These are phyloP conservation scores for Meyerozyma sp. DNA, from an alignment of 1,139 yeast genomes.

Conservation along the genomic window DNA sequence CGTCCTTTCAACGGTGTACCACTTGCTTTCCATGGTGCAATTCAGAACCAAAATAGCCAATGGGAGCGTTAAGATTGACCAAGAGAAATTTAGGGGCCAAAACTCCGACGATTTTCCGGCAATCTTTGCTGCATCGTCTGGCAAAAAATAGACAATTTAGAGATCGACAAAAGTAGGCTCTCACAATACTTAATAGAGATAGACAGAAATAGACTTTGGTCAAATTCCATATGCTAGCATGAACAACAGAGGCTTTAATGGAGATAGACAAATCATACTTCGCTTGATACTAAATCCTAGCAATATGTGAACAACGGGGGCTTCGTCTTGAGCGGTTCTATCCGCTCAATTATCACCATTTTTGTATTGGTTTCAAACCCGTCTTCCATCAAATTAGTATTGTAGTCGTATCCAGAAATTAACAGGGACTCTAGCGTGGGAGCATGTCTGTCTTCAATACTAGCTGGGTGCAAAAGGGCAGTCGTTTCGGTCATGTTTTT, in stretches of 20 bases:
- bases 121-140: slow-evolving; percentile 12
- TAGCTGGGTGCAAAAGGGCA: not conserved
- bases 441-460: not conserved
- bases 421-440: not conserved
- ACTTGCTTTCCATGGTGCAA: slow-evolving; percentile 55
- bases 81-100: slow-evolving; percentile 20
- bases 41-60: slow-evolving; percentile 51
- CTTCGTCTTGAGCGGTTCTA: slow-evolving; percentile 50
- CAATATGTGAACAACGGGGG: slow-evolving; percentile 76
- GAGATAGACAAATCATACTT: not conserved
- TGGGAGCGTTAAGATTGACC: slow-evolving; percentile 34
- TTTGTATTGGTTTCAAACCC: slow-evolving; percentile 20
- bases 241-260: too few relatives aligned
- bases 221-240: too few relatives aligned
- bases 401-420: slow-evolving; percentile 21
- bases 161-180: too few relatives aligned
- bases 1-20: slow-evolving; percentile 49
- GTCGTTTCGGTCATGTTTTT: not conserved
- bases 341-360: slow-evolving; percentile 55
- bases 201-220: too few relatives aligned
- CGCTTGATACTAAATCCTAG: slow-evolving; percentile 12
- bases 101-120: slow-evolving; percentile 27
- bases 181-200: too few relatives aligned
- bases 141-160: not conserved
- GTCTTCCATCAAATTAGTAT: slow-evolving; percentile 11